Evolutionary conservation across 1,284 basidiomycete genomes (phyloP).

Genomic region (Ustilago trichophora): DNA sequence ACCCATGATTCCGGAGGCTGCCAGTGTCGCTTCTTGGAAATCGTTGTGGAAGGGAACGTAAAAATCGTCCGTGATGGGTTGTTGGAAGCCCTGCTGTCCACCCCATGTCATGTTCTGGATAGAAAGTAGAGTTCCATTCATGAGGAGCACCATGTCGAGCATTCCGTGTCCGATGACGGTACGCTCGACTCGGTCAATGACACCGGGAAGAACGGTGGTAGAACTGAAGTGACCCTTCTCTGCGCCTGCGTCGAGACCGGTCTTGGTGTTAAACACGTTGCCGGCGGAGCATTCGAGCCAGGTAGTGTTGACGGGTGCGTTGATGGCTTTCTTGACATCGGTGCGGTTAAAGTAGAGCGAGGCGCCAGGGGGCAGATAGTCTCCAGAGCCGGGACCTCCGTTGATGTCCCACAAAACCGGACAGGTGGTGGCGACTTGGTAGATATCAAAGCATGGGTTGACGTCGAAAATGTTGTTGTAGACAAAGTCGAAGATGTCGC

Average conservation of each 20-base stretch:
- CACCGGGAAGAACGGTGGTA: constrained; percentile 39
- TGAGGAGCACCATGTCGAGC: constrained; percentile 54
- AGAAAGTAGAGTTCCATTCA: constrained; percentile 52
- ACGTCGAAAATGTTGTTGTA: constrained; percentile 20
- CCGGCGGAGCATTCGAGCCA: constrained; percentile 51
- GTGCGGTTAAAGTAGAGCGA: constrained; percentile 41
- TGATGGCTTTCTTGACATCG: constrained; percentile 57
- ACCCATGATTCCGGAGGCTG: constrained; percentile 32
- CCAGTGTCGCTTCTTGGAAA: constrained; percentile 14
- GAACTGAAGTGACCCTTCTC: constrained; percentile 17
- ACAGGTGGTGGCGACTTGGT: constrained; percentile 39
- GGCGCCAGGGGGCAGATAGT: constrained; percentile 24
- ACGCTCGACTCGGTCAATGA: constrained; percentile 54
- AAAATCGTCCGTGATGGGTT: constrained; percentile 36
- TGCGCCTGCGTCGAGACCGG: constrained; percentile 23
- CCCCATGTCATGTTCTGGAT: constrained; percentile 66
- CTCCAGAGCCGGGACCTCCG: constrained; percentile 16
- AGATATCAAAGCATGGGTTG: constrained; percentile 52
- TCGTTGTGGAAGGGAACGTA: constrained; percentile 36
- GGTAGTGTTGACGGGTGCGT: constrained; percentile 34
- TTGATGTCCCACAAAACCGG: constrained; percentile 36
- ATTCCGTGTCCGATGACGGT: constrained; percentile 58
- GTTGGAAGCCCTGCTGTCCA: constrained; percentile 59
- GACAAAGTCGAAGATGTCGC: constrained; percentile 32
- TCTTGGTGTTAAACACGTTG: constrained; percentile 40